Base-by-base conservation (phyloP, 768 basidiomycete species). In the Mycena rebaudengoi region DNA sequence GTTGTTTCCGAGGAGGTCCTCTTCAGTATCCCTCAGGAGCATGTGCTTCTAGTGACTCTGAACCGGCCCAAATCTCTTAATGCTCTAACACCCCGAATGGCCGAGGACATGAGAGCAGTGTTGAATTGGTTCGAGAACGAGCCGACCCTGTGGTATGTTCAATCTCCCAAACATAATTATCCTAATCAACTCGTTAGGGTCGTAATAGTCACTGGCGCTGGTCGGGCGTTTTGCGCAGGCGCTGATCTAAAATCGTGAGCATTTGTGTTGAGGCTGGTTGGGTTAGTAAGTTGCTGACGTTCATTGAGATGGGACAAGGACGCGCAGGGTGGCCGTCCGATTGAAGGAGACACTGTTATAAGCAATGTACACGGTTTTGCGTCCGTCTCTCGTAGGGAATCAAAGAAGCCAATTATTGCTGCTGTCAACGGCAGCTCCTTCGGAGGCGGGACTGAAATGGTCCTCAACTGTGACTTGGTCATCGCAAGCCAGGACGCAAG, bases 401-500 rank as follows among this genome's bases (percentile, higher is more conserved):
- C 86, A 0, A 80, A 75, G 63, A 94, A 94, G 71, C 91, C 91
- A 7, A 85, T 93, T 52, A 89, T 94, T 46, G 93, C 92, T 13
- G 92, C 93, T 4, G 92, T 93, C 1, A 85, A 88, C 60, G 92
- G 92, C n/a, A 84, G 88, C 29, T 86, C 88, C 0, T 86, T 85
- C 46, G 89, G 89, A 32, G 90, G 90, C 2, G 90, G 88, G 7
- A 78, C 85, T 65, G 90, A 91, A 71, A 82, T 91, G 50, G 65
- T 92, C 2, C 68, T 94, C 5, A 95, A 94, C 66, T 93, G 91
- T 64, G 93, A 94, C 70, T 70, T 94, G 26, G 91, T 94, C 53
- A 74, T 94, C 20, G 88, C 92, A 2, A 84, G 81, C 62, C 80
- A 87, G 50, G 84, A 86, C 16, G 88, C 91, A 3, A 85, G 82